Percentiles rank a stretch among this genome's conserved stretches.
phyloP scores from a whole-genome alignment of 768 basidiomycete species.

The Nidularia pulvinata region DNA sequence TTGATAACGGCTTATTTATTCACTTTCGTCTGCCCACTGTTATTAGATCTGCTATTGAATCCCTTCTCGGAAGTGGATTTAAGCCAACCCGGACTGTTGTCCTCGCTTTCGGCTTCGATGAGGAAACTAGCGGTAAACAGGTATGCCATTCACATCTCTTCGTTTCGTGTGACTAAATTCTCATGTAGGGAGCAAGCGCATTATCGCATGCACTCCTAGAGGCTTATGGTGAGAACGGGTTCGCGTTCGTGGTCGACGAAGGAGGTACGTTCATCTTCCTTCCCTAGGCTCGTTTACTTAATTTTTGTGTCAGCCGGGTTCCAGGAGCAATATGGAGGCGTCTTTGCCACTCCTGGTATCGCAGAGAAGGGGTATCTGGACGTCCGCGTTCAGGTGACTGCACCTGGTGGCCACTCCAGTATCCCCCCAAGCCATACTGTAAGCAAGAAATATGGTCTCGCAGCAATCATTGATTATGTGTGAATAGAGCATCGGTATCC shows the following conservation, averaged over 20 bases:
- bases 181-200: slow-evolving; percentile 48
- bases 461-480: not conserved
- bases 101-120: slow-evolving; percentile 75
- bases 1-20: not conserved
- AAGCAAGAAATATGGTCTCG: slow-evolving; percentile 9
- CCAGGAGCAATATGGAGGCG: slow-evolving; percentile 43
- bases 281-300: not conserved
- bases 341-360: slow-evolving; percentile 62
- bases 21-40: not conserved
- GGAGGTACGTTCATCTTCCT: slow-evolving; percentile 51
- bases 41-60: slow-evolving; percentile 55
- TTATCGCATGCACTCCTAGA: slow-evolving; percentile 48
- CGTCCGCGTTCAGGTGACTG: slow-evolving; percentile 60
- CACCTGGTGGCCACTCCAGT: slow-evolving; percentile 85
- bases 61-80: slow-evolving; percentile 61
- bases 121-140: slow-evolving; percentile 58
- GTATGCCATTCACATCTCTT: slow-evolving; percentile 18
- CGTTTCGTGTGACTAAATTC: not conserved
- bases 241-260: slow-evolving; percentile 87
- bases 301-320: slow-evolving; percentile 37
- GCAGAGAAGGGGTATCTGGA: slow-evolving; percentile 77
- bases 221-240: slow-evolving; percentile 69
- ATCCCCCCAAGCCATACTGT: slow-evolving; percentile 83
- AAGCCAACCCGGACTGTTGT: slow-evolving; percentile 63
- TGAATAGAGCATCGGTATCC: slow-evolving; percentile 74